phyloP scores from a whole-genome alignment of 768 basidiomycete species.

The Infundibulicybe gibba region DNA sequence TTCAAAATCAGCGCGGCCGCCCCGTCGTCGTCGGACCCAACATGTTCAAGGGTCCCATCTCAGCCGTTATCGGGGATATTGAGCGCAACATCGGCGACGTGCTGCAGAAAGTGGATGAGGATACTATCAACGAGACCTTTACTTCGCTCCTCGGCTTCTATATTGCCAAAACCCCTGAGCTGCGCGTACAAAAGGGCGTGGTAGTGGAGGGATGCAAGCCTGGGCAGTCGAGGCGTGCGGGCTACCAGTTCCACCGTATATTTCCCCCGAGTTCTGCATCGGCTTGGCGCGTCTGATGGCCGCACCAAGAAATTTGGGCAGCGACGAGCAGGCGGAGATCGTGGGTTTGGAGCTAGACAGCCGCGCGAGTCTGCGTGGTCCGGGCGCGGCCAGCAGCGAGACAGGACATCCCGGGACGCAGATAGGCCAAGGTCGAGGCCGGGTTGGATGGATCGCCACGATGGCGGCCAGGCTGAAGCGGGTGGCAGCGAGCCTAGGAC shows the following conservation, averaged over 20 bases:
- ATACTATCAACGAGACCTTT: slow-evolving; percentile 57
- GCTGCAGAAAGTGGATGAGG: slow-evolving; percentile 35
- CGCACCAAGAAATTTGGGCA: not conserved
- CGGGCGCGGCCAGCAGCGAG: not conserved
- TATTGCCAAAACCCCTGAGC: slow-evolving; percentile 40
- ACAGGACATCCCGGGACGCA: not conserved
- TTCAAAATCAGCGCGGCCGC: not conserved
- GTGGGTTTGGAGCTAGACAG: not conserved
- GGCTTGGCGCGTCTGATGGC: slow-evolving; percentile 30
- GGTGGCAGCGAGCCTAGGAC: not conserved
- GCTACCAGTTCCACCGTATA: slow-evolving; percentile 44
- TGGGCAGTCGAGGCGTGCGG: slow-evolving; percentile 62
- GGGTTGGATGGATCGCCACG: not conserved
- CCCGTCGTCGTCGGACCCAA: slow-evolving; percentile 2
- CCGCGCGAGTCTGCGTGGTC: too few relatives aligned
- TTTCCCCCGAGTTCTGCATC: slow-evolving; percentile 45
- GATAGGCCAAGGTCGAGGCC: not conserved
- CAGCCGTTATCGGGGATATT: slow-evolving; percentile 20
- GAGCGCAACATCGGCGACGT: slow-evolving; percentile 25
- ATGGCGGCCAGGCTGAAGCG: not conserved
- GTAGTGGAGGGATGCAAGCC: slow-evolving; percentile 51
- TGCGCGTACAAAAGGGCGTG: slow-evolving; percentile 39
- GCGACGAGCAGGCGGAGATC: not conserved
- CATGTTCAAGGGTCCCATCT: slow-evolving; percentile 12
- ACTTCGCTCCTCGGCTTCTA: slow-evolving; percentile 74